These are phyloP conservation scores for Lanzia echinophila DNA, from an alignment of 2,329 filamentous ascomycete species.

Conservation along the genomic window DNA sequence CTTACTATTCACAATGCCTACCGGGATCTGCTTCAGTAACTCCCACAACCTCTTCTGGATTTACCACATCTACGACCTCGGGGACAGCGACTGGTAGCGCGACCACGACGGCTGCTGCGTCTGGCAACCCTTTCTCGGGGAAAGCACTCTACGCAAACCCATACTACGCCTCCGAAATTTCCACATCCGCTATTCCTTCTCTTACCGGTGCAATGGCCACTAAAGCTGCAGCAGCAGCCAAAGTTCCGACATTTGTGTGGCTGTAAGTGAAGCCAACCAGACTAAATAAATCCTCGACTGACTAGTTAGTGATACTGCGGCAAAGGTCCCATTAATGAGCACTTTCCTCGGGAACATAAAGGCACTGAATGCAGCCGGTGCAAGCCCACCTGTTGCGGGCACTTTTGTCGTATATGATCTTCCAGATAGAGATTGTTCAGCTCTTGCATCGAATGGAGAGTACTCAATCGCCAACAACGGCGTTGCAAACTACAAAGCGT, in stretches of 20 bases:
- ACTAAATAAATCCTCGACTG: not conserved
- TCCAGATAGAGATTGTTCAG: conserved; percentile 57
- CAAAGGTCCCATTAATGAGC: conserved; percentile 43
- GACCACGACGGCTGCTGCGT: conserved; percentile 30
- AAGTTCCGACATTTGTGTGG: conserved; percentile 47
- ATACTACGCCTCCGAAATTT: conserved; percentile 47
- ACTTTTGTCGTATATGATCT: conserved; percentile 57
- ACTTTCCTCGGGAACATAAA: conserved; percentile 42
- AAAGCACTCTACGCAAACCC: conserved; percentile 45
- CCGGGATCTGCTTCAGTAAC: conserved; percentile 20
- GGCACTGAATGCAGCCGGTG: conserved; percentile 40
- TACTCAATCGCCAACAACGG: conserved; percentile 46
- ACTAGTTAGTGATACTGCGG: conserved; percentile 35
- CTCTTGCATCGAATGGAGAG: conserved; percentile 57
- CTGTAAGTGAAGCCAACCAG: conserved; percentile 34
- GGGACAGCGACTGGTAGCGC: conserved; percentile 11
- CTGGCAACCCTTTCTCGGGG: conserved; percentile 47
- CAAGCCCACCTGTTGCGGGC: conserved; percentile 39
- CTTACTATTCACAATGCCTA: conserved; percentile 28
- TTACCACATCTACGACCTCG: conserved; percentile 10
- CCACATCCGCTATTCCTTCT: conserved; percentile 52
- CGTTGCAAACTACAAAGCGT: conserved; percentile 44
- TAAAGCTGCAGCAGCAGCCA: conserved; percentile 41
- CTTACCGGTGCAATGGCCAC: conserved; percentile 49
- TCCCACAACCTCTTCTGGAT: conserved; percentile 10